Base-by-base conservation (phyloP, 2,329 filamentous ascomycete genomes). In the Periconia sp. region DNA sequence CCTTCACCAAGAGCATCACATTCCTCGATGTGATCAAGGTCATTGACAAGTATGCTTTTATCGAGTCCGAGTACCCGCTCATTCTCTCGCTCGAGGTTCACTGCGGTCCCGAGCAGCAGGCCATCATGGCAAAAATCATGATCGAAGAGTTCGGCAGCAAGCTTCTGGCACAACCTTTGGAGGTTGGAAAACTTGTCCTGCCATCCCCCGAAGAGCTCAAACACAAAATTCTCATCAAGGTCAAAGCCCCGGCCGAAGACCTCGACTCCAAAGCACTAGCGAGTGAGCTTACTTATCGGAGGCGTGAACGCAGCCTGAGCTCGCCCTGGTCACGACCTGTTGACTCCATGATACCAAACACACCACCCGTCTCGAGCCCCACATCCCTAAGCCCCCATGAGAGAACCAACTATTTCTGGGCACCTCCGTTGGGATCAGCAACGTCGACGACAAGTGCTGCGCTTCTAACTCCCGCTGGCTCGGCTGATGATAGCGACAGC, bases 1-100 rank as follows among this genome's bases (percentile, higher is more conserved):
- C 92, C 0, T 82, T 95, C 74, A 97, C 94, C 0, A 93, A 86
- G 13, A 88, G 90, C 54, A 92, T 97, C 51, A 85, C 90, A 37
- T 99, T 99, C 75, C 83, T 86, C 44, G 93, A 97, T 73, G 93
- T 93, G 58, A 91, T 99, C 76, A 89, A 87, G 23, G 92, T 92
- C 47, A 94, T 99, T 72, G 91, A 92, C 74, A 92, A 93, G 71
- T 97, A 97, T 70, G 94, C 94, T 1, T 99, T 99, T 68, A 82
- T 87, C 59, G 88, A 88, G 52, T 92, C 90, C n/a, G 84, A 84
- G 19, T 97, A 92, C 63, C 94, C 94, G 0, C 81, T 99, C 15
- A 96, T 94, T 78, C 87, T 99, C 57, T 97, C 94, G 1, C 87
- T 99, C 14, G 94, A 99, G 73, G 92, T 97, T 3, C 94, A 97